Percentiles rank a stretch among this genome's conserved stretches.
phyloP scores from a whole-genome alignment of 2,329 filamentous ascomycete species.

The Tolypocladium amazonense region DNA sequence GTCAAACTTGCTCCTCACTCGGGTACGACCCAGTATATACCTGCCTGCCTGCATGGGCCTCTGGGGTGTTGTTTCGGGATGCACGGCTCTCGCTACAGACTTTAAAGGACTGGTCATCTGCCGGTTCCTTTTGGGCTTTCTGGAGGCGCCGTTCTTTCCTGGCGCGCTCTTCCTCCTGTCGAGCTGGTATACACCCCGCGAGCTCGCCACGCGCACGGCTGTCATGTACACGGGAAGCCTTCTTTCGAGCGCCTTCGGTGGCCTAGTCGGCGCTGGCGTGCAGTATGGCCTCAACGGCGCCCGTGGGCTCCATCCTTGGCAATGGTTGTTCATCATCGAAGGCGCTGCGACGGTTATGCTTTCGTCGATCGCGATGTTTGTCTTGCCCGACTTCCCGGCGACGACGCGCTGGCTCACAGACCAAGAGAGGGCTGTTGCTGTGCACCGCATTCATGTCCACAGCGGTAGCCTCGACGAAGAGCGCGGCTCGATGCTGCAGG shows the following conservation, averaged over 20 bases:
- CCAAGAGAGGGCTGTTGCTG: conserved; percentile 11
- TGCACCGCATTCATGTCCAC: conserved; percentile 2
- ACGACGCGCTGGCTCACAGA: conserved; percentile 24
- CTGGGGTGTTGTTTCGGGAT: conserved; percentile 29
- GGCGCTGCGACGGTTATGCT: conserved; percentile 16
- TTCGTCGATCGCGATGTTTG: conserved; percentile 11
- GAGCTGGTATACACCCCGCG: conserved; percentile 43
- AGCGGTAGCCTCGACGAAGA: conserved; percentile 8
- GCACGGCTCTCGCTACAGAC: conserved; percentile 28
- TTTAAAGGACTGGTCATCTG: conserved; percentile 30
- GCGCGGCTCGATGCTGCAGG: conserved; percentile 8
- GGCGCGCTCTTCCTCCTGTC: conserved; percentile 30
- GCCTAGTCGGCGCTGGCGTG: conserved; percentile 31
- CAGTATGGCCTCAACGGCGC: conserved; percentile 21
- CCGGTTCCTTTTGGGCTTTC: conserved; percentile 28
- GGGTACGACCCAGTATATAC: conserved; percentile 31
- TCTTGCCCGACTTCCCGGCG: conserved; percentile 23
- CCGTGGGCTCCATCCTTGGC: conserved; percentile 17
- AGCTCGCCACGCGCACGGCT: conserved; percentile 29
- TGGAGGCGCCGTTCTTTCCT: conserved; percentile 27
- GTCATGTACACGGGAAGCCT: conserved; percentile 32
- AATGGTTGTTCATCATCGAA: conserved; percentile 23
- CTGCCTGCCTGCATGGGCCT: conserved; percentile 24
- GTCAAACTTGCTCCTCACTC: conserved; percentile 27
- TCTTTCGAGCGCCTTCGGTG: conserved; percentile 26